phyloP scores from a whole-genome alignment of 441 rosid species.

The Erodium texanum region DNA sequence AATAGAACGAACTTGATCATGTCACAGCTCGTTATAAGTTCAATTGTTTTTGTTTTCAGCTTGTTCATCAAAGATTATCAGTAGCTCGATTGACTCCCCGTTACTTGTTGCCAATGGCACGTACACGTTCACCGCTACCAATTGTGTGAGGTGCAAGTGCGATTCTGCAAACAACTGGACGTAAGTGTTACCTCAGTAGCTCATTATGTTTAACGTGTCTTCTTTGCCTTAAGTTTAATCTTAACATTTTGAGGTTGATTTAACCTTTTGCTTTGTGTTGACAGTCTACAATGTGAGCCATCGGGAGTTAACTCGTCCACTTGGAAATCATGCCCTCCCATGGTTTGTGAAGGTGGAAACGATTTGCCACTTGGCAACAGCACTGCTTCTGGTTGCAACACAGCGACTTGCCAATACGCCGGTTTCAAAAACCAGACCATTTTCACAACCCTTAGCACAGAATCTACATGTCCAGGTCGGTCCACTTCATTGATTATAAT shows the following conservation, averaged over 20 bases:
- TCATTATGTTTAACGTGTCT: not conserved
- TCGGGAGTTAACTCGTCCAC: constrained; percentile 30
- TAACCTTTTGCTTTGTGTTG: constrained; percentile 11
- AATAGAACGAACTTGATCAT: not conserved
- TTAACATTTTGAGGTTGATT: not conserved
- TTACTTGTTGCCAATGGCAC: constrained; percentile 49
- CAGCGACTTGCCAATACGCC: constrained; percentile 47
- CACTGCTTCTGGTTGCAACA: constrained; percentile 30
- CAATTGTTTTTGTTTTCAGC: constrained; percentile 33
- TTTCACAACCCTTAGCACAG: constrained; percentile 25
- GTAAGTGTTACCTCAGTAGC: constrained; percentile 33
- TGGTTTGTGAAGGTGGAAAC: constrained; percentile 31
- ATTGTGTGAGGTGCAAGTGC: constrained; percentile 60
- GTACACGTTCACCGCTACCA: constrained; percentile 49
- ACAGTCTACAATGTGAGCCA: constrained; percentile 62
- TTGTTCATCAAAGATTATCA: constrained; percentile 50
- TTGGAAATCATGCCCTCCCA: constrained; percentile 43
- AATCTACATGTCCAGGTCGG: constrained; percentile 36
- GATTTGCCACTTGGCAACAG: constrained; percentile 34
- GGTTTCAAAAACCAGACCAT: constrained; percentile 45
- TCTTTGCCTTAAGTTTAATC: not conserved
- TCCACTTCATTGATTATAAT: not conserved
- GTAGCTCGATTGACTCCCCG: constrained; percentile 39
- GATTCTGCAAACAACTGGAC: constrained; percentile 41
- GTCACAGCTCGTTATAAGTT: not conserved